Evolutionary conservation across 2,329 filamentous ascomycete genomes (phyloP), one percentile per base, ranked within the genome.

Genomic region (Penicillium fuscoglaucum): DNA sequence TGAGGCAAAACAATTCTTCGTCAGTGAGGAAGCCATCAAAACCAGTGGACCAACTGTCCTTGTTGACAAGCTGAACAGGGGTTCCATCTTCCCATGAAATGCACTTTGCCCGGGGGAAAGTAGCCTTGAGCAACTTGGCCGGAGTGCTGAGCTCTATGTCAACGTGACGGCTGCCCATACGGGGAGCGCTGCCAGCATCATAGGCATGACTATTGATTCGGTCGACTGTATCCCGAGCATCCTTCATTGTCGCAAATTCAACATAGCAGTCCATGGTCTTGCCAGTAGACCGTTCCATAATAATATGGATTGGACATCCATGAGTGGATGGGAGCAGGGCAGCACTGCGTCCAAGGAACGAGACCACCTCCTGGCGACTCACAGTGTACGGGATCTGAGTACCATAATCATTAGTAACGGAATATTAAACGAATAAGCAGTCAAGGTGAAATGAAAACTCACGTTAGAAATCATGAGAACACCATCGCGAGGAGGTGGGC

Each of bases 271-370:
- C 81, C 76, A 81, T 81, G 1, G 82, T 84, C 72, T 84, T 84
- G 19, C 79, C 81, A n/a, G 81, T 83, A 24, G 79, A 77, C 24
- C 82, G 80, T 61, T 84, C 82, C 82, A 84, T 84, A 57, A 84
- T 80, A 61, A 84, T 82, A 62, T 84, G 82, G n/a, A 83, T 73
- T 0, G 80, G 73, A 44, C 73, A 78, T 29, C 79, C 81, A 19
- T 72, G 61, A 6, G 71, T 64, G 6, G 72, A 62, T 6, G 68
- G 64, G 19, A 80, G 63, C 37, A 79, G 66, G 17, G 72, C 71
- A 37, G 79, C 75, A 60, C 74, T 72, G 45, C 75, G 76, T 55
- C 79, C 79, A 46, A 80, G 72, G 63, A 80, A 78, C 51, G 79
- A 78, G 19, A 75, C 65, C 35, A 84, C 76, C 61, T 84, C 81